Base-by-base conservation (phyloP, 2,329 filamentous ascomycete species). In the Scolecobasidium constrictum region DNA sequence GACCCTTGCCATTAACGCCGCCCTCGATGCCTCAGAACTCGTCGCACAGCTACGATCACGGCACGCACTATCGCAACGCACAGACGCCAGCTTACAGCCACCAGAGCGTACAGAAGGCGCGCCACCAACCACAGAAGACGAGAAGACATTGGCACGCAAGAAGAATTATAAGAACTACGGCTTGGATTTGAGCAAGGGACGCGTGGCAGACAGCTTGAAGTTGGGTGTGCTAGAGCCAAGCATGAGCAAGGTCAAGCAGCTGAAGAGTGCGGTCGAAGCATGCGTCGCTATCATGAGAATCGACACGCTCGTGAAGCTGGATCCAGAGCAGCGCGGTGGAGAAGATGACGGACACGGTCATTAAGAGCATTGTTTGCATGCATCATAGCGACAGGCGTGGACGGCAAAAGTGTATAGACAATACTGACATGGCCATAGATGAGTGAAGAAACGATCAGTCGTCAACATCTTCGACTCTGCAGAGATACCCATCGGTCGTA, bases 91-190 rank as follows among this genome's bases (percentile, higher is more conserved):
- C 26, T n/a, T 31, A 31, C 84, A 88, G 53, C 79, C 75, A 41
- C 59, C 64, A 13, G 58, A 61, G 21, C 48, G 55, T 11, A n/a
- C 9, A 31, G 26, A 31, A n/a, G 9, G 9, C 9, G 26, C 41
- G 12, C 16, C 34, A 36, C 50, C 20, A n/a, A 33, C 16, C 19
- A 50, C 77, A 52, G 85, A 90, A 63, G 83, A 94, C 56, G 86
- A 92, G 63, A 94, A 93, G 73, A 80, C 79, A 42, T 73, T 92
- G 46, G 86, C 87, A 38, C 86, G 86, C 65, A 92, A 90, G 69
- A 95, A 94, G 78, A 85, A 84, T 55, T 98, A 96, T 73, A 92
- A 90, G 70, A 98, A 98, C 73, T 98, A 98, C 64, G 92, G 92
- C 40, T 72, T 98, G 46, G 93, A 98, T 63, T 71, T 98, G 55